A percentile compares a stretch with the other conserved stretches of the same genome.
These are phyloP conservation scores for Aquanectria penicillioides DNA, from an alignment of 2,329 filamentous ascomycete species.

Conservation along the genomic window DNA sequence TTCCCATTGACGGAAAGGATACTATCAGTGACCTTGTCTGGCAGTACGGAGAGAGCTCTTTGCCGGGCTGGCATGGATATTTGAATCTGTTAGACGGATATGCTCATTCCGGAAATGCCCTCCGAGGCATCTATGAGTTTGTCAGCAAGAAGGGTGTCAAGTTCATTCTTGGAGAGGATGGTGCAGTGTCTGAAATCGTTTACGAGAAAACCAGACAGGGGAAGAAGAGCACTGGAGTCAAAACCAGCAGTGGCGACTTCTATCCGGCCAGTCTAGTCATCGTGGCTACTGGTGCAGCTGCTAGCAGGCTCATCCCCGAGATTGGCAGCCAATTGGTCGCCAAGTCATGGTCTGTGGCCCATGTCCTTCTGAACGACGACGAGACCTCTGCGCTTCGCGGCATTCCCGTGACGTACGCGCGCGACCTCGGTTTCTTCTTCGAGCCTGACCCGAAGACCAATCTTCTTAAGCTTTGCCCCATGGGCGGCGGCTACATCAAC, in stretches of 20 bases:
- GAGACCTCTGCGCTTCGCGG: conserved; percentile 64
- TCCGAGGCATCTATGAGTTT: conserved; percentile 57
- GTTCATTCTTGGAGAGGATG: conserved; percentile 40
- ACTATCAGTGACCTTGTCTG: conserved; percentile 56
- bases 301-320: conserved; percentile 57
- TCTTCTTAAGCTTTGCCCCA: conserved; percentile 68
- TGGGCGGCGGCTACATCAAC: conserved; percentile 67
- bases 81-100: conserved; percentile 67
- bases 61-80: conserved; percentile 65
- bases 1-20: conserved; percentile 45
- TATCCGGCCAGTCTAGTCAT: conserved; percentile 54
- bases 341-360: conserved; percentile 68
- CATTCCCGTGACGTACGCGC: conserved; percentile 69
- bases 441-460: conserved; percentile 69
- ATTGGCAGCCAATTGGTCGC: conserved; percentile 62
- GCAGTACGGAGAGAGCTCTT: conserved; percentile 59
- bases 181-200: conserved; percentile 40
- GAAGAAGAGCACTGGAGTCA: conserved; percentile 25
- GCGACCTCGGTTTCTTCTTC: conserved; percentile 73
- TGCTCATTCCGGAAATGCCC: conserved; percentile 63
- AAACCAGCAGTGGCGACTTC: conserved; percentile 23
- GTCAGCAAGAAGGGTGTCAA: conserved; percentile 43
- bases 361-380: conserved; percentile 64
- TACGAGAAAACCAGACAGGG: conserved; percentile 26
- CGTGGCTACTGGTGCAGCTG: conserved; percentile 62